A percentile compares a stretch with the other conserved stretches of the same genome.
These are phyloP conservation scores for Isabelozyma rhagii DNA, from an alignment of 805 yeast genomes.

Conservation along the genomic window DNA sequence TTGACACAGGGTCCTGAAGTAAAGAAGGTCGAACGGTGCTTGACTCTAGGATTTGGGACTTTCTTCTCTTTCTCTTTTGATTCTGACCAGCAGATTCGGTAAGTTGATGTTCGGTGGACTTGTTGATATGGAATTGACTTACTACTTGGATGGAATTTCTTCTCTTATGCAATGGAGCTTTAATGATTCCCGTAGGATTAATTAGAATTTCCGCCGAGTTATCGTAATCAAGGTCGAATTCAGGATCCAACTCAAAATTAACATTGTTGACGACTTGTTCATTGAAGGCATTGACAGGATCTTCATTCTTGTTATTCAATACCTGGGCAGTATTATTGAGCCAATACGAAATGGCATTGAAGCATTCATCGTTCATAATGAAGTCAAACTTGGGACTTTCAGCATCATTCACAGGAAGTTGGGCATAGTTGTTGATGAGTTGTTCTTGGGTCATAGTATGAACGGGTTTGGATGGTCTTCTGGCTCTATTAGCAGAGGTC, in stretches of 20 bases:
- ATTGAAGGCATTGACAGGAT: conserved; percentile 2
- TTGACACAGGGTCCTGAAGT: too few species aligned
- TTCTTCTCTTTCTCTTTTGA: conserved; percentile 12
- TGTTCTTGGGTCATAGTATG: not conserved
- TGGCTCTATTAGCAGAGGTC: too few species aligned
- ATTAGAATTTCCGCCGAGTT: conserved; percentile 15
- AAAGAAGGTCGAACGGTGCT: too few species aligned
- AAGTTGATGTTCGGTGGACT: not conserved
- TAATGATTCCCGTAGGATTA: conserved; percentile 30
- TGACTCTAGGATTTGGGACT: conserved; percentile 6
- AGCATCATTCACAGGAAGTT: not conserved
- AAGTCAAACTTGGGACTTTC: conserved; percentile 11
- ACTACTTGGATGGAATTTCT: conserved; percentile 19
- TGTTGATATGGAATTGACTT: not conserved
- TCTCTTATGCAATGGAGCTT: conserved; percentile 10
- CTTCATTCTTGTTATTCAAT: conserved; percentile 6
- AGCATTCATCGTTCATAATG: conserved; percentile 38
- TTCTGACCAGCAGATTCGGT: conserved; percentile 2
- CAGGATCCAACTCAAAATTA: too few species aligned
- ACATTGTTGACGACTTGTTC: not conserved
- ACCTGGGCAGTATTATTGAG: conserved; percentile 19
- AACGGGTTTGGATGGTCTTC: too few species aligned
- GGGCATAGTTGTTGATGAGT: not conserved
- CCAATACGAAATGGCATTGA: conserved; percentile 38
- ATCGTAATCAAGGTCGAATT: not conserved